Conservation (phyloP, 768 basidiomycete genomes). For the Rhodosporidiobolus odoratus region DNA sequence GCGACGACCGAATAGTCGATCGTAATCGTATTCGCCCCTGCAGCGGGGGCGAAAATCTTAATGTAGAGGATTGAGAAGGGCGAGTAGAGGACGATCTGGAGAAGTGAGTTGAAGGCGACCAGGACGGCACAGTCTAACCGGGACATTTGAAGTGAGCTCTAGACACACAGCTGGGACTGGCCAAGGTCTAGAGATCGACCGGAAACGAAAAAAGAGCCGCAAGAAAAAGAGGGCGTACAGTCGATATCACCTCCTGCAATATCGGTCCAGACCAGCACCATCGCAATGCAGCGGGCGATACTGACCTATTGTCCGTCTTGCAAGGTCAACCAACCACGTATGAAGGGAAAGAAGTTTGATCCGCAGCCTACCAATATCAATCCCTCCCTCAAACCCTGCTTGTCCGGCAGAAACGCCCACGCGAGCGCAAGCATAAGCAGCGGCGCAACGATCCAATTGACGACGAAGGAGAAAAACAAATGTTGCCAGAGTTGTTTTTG, state of each 20-base stretch:
- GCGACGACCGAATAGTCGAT: slow-evolving; percentile 58
- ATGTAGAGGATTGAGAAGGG: slow-evolving; percentile 69
- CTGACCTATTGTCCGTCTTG: slow-evolving; percentile 53
- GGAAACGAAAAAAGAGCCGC: neutral
- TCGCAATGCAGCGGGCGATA: slow-evolving; percentile 61
- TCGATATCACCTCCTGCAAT: slow-evolving; percentile 64
- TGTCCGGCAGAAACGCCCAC: slow-evolving; percentile 76
- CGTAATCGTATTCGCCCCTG: slow-evolving; percentile 48
- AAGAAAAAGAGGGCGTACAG: slow-evolving; percentile 50
- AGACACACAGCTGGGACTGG: too few relatives aligned
- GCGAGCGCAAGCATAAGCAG: slow-evolving; percentile 76
- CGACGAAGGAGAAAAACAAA: slow-evolving; percentile 59
- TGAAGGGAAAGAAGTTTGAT: neutral
- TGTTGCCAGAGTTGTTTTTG: slow-evolving; percentile 61
- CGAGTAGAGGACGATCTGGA: slow-evolving; percentile 72
- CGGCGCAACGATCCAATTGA: slow-evolving; percentile 70
- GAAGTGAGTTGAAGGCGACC: slow-evolving; percentile 69
- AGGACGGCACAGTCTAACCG: slow-evolving; percentile 60
- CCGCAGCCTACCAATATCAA: slow-evolving; percentile 59
- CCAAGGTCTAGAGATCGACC: neutral
- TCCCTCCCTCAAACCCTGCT: slow-evolving; percentile 61
- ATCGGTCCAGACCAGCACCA: slow-evolving; percentile 64
- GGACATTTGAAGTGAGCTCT: too few relatives aligned
- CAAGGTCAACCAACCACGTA: neutral
- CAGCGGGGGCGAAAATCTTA: slow-evolving; percentile 55